Conservation (phyloP, 2,329 filamentous ascomycete genomes). For the Alternaria sp. region DNA sequence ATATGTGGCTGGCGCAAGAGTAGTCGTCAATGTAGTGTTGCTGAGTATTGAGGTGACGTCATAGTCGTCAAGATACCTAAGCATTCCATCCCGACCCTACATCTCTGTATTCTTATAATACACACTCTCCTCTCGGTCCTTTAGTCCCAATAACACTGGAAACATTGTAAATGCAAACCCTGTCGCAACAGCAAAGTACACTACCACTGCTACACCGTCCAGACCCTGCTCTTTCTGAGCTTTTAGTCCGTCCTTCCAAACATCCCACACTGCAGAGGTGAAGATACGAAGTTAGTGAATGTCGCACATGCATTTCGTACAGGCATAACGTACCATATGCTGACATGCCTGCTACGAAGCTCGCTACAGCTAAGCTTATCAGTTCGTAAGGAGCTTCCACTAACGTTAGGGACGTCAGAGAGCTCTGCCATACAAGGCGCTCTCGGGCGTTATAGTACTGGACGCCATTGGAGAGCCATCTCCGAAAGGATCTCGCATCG, state of each 20-base stretch:
- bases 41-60: background rate
- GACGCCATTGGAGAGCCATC: constrained; percentile 29
- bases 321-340: constrained; percentile 11
- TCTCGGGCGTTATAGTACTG: constrained; percentile 8
- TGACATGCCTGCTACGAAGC: constrained; percentile 24
- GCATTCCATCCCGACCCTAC: background rate
- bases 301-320: background rate
- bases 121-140: constrained; percentile 7
- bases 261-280: constrained; percentile 13
- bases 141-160: constrained; percentile 13
- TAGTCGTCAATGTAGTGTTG: background rate
- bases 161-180: constrained; percentile 20
- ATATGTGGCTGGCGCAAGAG: background rate
- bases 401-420: constrained; percentile 21
- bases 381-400: constrained; percentile 31
- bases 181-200: constrained; percentile 17
- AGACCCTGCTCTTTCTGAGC: constrained; percentile 7
- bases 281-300: background rate
- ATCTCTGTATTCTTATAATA: background rate
- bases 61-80: background rate
- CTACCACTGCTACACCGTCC: constrained; percentile 6
- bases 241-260: constrained; percentile 10
- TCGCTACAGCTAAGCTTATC: constrained; percentile 21
- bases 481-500: constrained; percentile 14
- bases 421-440: constrained; percentile 18